Conservation (phyloP, 768 basidiomycete species). For the Boletellus emodensis region DNA sequence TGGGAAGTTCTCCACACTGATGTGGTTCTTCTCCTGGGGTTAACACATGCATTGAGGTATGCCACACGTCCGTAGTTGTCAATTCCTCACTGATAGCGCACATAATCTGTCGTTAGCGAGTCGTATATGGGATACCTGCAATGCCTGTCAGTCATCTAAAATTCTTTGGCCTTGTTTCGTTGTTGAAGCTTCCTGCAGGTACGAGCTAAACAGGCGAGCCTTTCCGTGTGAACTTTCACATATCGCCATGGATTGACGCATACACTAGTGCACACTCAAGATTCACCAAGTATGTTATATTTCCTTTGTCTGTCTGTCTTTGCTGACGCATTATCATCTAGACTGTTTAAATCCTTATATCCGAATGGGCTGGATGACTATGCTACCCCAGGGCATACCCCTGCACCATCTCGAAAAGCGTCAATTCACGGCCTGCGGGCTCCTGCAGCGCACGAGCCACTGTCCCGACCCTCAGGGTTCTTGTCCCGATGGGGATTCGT, state of each 20-base stretch:
- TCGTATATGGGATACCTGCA: conserved; percentile 77
- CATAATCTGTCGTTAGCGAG: conserved; percentile 41
- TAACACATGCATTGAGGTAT: conserved; percentile 68
- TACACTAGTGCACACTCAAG: conserved; percentile 58
- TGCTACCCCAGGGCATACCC: conserved; percentile 36
- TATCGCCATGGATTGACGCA: conserved; percentile 19
- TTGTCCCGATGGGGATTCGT: conserved; percentile 35
- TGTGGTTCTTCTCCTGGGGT: conserved; percentile 62
- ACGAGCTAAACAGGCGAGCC: conserved; percentile 52
- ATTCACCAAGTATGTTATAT: conserved; percentile 56
- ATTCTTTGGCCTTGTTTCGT: neutral
- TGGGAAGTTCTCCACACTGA: conserved; percentile 78
- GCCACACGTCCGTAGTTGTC: conserved; percentile 10
- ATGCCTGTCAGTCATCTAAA: conserved; percentile 52
- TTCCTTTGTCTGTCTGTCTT: neutral
- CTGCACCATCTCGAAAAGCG: conserved; percentile 33
- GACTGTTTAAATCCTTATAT: conserved; percentile 64
- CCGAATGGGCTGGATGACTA: conserved; percentile 53
- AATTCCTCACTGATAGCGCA: conserved; percentile 2
- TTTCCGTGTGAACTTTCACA: neutral
- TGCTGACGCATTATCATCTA: conserved; percentile 23
- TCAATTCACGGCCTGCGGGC: conserved; percentile 21
- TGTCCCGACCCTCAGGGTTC: conserved; percentile 28
- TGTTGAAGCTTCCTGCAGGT: conserved; percentile 28
- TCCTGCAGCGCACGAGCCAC: conserved; percentile 18